Conservation (phyloP, 768 basidiomycete genomes). For the Trametes maxima region DNA sequence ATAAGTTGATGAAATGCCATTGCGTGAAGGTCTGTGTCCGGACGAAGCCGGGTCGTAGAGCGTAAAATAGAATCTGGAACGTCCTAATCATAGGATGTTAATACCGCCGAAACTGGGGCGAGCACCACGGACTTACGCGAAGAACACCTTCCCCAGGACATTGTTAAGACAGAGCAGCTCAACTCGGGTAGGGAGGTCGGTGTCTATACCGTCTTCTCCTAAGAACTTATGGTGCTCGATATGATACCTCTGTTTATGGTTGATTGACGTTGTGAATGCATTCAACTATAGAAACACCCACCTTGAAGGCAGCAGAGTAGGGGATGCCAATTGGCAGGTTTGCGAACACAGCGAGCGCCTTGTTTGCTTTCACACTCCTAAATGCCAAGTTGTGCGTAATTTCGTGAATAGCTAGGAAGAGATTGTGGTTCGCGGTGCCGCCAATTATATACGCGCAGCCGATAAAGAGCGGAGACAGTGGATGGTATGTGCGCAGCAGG, state of each 20-base stretch:
- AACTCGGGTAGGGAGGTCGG: constrained; percentile 86
- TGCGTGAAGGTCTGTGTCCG: constrained; percentile 76
- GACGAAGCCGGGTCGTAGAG: constrained; percentile 91
- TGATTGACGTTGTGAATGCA: not conserved
- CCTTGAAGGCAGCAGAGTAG: constrained; percentile 96
- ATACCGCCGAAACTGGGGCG: too few species aligned
- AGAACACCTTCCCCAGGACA: constrained; percentile 97
- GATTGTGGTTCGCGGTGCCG: constrained; percentile 95
- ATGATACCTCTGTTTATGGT: constrained; percentile 70
- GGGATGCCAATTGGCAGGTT: constrained; percentile 95
- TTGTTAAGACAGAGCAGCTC: constrained; percentile 90
- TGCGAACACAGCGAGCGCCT: constrained; percentile 84
- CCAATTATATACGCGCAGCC: constrained; percentile 82
- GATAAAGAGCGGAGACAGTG: constrained; percentile 73
- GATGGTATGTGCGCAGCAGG: constrained; percentile 65
- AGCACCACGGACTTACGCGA: constrained; percentile 65
- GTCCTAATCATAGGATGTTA: constrained; percentile 53
- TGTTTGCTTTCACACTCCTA: constrained; percentile 78
- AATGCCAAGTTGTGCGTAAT: constrained; percentile 98
- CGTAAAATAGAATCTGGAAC: constrained; percentile 98
- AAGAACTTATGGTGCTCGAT: constrained; percentile 95
- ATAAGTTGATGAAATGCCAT: constrained; percentile 86
- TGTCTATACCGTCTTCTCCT: constrained; percentile 95
- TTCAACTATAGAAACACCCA: constrained; percentile 26
- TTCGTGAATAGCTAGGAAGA: constrained; percentile 98